phyloP scores from a whole-genome alignment of 1,139 yeast species.

The Hyphopichia wangnamkhiaoensis region DNA sequence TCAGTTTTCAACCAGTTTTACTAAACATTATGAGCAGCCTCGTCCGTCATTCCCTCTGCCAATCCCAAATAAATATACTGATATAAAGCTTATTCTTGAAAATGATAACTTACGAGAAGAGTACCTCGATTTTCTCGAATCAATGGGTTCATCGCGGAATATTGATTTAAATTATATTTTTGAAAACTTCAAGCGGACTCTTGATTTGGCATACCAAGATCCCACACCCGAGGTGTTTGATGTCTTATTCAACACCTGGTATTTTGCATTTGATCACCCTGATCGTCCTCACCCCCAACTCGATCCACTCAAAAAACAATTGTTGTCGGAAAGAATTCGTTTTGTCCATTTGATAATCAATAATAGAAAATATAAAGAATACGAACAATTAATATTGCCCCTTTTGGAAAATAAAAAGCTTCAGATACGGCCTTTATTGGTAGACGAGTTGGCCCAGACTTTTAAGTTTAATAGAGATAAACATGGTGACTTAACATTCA shows the following conservation, averaged over 20 bases:
- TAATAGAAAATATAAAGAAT: slow-evolving; percentile 18
- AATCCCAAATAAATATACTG: slow-evolving; percentile 5
- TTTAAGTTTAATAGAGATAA: slow-evolving; percentile 17
- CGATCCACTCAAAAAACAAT: slow-evolving; percentile 14
- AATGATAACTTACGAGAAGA: not conserved
- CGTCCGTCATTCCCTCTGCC: slow-evolving; percentile 49
- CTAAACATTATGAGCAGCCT: no score
- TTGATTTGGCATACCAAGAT: not conserved
- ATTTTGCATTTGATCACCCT: not conserved
- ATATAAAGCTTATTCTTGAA: not conserved
- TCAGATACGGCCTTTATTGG: slow-evolving; percentile 16
- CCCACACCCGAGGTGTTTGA: slow-evolving; percentile 1
- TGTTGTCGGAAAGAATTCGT: slow-evolving; percentile 18
- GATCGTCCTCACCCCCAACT: not conserved
- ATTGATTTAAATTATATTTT: not conserved
- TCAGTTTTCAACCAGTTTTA: no score
- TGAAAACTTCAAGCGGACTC: not conserved
- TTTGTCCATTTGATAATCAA: slow-evolving; percentile 25
- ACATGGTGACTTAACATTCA: slow-evolving; percentile 12
- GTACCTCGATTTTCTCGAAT: not conserved
- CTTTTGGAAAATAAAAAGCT: slow-evolving; percentile 7
- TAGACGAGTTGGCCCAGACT: slow-evolving; percentile 23
- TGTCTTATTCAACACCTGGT: slow-evolving; percentile 3
- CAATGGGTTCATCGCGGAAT: not conserved
- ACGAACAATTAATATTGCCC: slow-evolving; percentile 19